Conservation (phyloP, 139 green algal species). For the Chlorella ohadii region DNA sequence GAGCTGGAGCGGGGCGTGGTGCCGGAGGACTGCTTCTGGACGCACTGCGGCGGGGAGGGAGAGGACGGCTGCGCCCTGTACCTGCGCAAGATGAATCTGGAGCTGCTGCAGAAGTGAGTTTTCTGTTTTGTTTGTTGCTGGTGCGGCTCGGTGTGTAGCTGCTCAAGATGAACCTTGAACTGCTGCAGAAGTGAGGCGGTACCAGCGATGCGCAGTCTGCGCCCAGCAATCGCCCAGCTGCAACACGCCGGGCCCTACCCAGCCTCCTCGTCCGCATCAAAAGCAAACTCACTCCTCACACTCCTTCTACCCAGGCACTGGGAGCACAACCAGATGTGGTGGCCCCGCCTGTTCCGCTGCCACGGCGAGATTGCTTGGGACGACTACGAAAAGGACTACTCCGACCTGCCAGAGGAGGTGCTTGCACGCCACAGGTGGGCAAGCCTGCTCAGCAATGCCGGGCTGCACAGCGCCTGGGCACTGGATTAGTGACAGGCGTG, state of each 20-base stretch:
- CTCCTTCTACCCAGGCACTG: slow-evolving; percentile 48
- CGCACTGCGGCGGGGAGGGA: slow-evolving; percentile 48
- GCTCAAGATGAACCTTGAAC: slow-evolving; percentile 87
- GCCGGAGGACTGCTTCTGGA: slow-evolving; percentile 73
- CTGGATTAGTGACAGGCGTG: too few species aligned
- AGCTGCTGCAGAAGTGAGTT: slow-evolving; percentile 72
- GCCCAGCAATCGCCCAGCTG: too few species aligned
- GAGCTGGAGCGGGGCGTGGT: slow-evolving; percentile 71
- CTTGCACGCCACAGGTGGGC: slow-evolving; percentile 51
- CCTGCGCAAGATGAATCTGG: slow-evolving; percentile 87
- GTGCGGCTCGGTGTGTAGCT: too few species aligned
- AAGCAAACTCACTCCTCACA: too few species aligned
- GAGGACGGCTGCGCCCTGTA: slow-evolving; percentile 67
- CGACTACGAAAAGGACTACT: slow-evolving; percentile 88
- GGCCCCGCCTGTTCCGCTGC: slow-evolving; percentile 68
- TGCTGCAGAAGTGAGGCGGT: slow-evolving; percentile 48
- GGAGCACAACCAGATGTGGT: slow-evolving; percentile 77
- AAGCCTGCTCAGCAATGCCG: too few species aligned
- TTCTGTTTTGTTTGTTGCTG: too few species aligned
- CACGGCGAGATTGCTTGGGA: slow-evolving; percentile 76
- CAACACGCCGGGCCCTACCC: too few species aligned
- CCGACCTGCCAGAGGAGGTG: slow-evolving; percentile 72
- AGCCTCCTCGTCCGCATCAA: too few species aligned
- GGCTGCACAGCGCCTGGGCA: too few species aligned
- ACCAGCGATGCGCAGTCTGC: too few species aligned